Base-by-base conservation (phyloP, 192 early-diverging fungal genomes). In the Ambispora gerdemannii region DNA sequence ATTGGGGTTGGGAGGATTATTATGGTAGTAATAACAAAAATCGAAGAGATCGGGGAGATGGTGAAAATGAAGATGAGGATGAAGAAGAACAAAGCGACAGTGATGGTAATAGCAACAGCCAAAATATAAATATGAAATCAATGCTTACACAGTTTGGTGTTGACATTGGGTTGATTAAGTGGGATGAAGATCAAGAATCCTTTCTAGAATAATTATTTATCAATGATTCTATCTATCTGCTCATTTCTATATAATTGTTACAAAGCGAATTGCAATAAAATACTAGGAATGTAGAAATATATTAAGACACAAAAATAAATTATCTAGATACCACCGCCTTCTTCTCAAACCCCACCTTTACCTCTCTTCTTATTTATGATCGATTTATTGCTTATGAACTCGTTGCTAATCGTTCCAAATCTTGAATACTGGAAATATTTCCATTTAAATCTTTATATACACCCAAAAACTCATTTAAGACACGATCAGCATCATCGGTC, bases 391-490 rank as follows among this genome's bases (percentile, higher is more conserved):
- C n/a, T n/a, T n/a, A n/a, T n/a, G n/a, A n/a, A n/a, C n/a, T n/a
- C n/a, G n/a, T 32, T 1, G 56, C 56, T 8, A 36, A 20, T 19
- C 32, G 28, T 10, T 63, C 61, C n/a, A 63, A 36, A 10, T 63
- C 33, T 31, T 63, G 24, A 19, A 63, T 38, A 10, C 31, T 38
- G n/a, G n/a, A n/a, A 15, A 63, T 22, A 20, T 38, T 31, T 4
- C 61, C 63, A 19, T 27, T 20, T 4, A 15, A 27, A 10, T 62
- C 30, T 31, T 62, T 62, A 62, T 30, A 62, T 1, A 15, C 22
- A n/a, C 13, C 33, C 15, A 34, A n/a, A 35, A 62, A 62, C 13
- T 34, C 59, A n/a, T 62, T 62, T 34, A 34, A 62, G 13, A 62
- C 59, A 32, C 30, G 22, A 34, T 62, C 59, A 19, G 34, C 59